Evolutionary conservation across 768 basidiomycete genomes (phyloP), one percentile per base, ranked within the genome.

Genomic region (Boletus pseudo-olivaceus): DNA sequence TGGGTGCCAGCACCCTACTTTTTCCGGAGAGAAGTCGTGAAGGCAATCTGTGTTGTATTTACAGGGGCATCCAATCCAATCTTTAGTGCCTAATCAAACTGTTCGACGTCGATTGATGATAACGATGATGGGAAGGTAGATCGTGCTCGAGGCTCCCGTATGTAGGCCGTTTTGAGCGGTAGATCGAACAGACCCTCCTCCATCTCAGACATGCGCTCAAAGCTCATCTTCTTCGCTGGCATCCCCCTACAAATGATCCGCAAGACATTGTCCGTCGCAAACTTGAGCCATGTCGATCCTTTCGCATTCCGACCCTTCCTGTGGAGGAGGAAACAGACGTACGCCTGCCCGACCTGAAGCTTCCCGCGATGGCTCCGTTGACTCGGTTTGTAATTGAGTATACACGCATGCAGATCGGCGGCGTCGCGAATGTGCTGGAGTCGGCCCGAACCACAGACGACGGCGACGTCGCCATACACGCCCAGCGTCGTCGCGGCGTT

Each of bases 201-300:
- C 7, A 0, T 46, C 37, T 53, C 47, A 1, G 27, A 26, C 17
- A 7, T 29, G 11, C 19, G 26, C 15, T 51, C 48, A 9, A 3
- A 3, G 19, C 20, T 34, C 27, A 8, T 34, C 33, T 26, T 38
- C 30, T 43, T 43, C n/a, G 12, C n/a, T 0, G 62, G 53, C 14
- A 14, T 10, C 3, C 48, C 58, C 11, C 2, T 54, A 12, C 58
- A 66, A n/a, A 23, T 3, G 12, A 66, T 54, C 17, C 44, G 53
- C 35, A 67, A 46, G n/a, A 62, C 29, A 42, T 66, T 67, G 30
- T 66, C 63, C 14, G 65, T 60, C 33, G 58, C 42, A 41, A 66
- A 51, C 55, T 66, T 66, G 42, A 65, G 55, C 66, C 66, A 67
- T 19, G 56, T 54, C 19, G 52, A 17, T 40, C 49, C 55, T 14